Percentiles rank a stretch among this genome's conserved stretches.
These are phyloP conservation scores for Phytophthora hibernalis DNA, from an alignment of 352 stramenopile genomes.

Conservation along the genomic window DNA sequence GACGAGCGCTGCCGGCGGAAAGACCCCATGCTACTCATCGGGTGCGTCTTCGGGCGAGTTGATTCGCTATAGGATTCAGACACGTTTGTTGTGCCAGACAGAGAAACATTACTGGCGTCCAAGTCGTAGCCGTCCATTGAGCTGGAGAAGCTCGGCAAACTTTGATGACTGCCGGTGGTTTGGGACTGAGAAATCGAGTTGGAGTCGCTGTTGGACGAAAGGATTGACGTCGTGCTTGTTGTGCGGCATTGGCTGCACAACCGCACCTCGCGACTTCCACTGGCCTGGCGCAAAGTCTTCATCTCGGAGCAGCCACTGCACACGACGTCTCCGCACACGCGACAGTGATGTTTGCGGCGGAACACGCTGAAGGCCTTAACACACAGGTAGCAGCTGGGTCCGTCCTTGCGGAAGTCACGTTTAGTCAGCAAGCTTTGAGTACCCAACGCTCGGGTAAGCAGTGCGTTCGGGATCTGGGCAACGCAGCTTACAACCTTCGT, in stretches of 20 bases:
- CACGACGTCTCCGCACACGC: conserved; percentile 84
- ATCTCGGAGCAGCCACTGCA: conserved; percentile 88
- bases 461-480: conserved; percentile 63
- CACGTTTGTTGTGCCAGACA: conserved; percentile 42
- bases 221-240: conserved; percentile 62
- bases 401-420: conserved; percentile 82
- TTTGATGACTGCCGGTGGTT: conserved; percentile 25
- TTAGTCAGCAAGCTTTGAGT: conserved; percentile 74
- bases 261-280: conserved; percentile 74
- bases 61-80: conserved; percentile 69
- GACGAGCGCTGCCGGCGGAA: conserved; percentile 28
- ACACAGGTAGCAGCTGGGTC: conserved; percentile 76
- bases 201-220: conserved; percentile 56
- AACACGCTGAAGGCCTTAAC: conserved; percentile 79
- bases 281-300: conserved; percentile 72
- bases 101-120: conserved; percentile 39
- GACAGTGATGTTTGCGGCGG: conserved; percentile 87
- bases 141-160: conserved; percentile 59
- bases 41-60: conserved; percentile 54
- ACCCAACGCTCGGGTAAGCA: conserved; percentile 70
- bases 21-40: conserved; percentile 44
- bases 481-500: conserved; percentile 84
- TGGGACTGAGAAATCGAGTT: conserved; percentile 27
- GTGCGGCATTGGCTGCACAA: conserved; percentile 77
- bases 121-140: conserved; percentile 69